Percentiles rank a stretch among this genome's conserved stretches.
Conservation (phyloP, 305 asterid genomes). For the Fraxinus velutina region DNA sequence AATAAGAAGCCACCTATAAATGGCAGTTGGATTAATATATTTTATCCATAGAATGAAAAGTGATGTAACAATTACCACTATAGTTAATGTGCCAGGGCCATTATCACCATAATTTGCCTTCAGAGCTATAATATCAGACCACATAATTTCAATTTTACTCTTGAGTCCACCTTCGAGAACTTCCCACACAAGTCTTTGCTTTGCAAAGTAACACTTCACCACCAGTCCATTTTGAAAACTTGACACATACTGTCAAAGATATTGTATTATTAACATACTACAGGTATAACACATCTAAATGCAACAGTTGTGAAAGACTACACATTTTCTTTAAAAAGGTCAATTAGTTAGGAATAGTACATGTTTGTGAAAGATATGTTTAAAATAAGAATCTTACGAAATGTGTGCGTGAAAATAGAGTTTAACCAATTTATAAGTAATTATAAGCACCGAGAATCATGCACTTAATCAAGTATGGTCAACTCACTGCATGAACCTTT, state of each 20-base stretch:
- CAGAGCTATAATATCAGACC: slow-evolving; percentile 74
- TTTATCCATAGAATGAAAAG: not conserved
- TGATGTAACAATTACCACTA: slow-evolving; percentile 49
- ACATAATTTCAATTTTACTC: slow-evolving; percentile 84
- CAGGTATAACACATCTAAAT: not conserved
- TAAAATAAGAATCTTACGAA: not conserved
- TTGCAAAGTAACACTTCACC: slow-evolving; percentile 88
- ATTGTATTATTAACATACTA: slow-evolving; percentile 8
- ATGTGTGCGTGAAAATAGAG: not conserved
- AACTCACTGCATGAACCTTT: not conserved
- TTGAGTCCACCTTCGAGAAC: slow-evolving; percentile 77
- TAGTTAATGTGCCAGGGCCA: slow-evolving; percentile 49
- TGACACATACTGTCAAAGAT: slow-evolving; percentile 60
- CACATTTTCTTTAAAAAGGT: not conserved
- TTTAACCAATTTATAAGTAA: not conserved
- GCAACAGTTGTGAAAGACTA: not conserved
- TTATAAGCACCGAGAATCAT: not conserved
- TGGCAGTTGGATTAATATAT: not conserved
- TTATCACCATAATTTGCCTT: slow-evolving; percentile 63
- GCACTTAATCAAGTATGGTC: not conserved
- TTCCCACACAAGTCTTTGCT: slow-evolving; percentile 92
- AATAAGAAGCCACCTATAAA: not conserved
- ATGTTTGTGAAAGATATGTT: not conserved
- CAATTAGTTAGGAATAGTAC: not conserved
- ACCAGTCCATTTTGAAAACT: slow-evolving; percentile 80